phyloP scores from a whole-genome alignment of 2,329 filamentous ascomycete species.

The Beauveria bassiana region DNA sequence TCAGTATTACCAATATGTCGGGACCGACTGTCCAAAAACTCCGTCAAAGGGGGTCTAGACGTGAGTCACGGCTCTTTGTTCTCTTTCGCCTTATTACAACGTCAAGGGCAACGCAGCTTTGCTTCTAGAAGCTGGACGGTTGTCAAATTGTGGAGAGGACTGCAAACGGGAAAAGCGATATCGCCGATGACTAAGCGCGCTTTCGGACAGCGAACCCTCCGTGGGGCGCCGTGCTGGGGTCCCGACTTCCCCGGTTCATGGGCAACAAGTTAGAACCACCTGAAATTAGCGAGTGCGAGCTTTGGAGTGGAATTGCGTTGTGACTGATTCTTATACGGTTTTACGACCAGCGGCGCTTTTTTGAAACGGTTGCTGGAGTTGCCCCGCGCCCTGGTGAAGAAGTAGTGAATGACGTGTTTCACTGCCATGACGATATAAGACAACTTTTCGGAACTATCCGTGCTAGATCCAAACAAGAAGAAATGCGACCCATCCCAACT shows the following conservation, averaged over 20 bases:
- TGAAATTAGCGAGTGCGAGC: neutral
- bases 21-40: neutral
- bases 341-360: no score
- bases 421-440: neutral
- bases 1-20: neutral
- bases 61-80: neutral
- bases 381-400: neutral
- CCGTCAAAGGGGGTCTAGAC: neutral
- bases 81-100: neutral
- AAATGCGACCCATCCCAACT: neutral
- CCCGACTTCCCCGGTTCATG: no score
- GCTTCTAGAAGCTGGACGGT: neutral
- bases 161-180: neutral
- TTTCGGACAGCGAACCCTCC: neutral
- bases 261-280: no score
- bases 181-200: conserved; percentile 5
- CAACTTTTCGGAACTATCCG: neutral
- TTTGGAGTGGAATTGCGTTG: neutral
- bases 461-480: neutral
- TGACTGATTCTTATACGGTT: neutral
- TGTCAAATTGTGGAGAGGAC: neutral
- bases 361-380: neutral
- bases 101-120: neutral
- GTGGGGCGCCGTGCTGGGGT: neutral
- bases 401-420: neutral